Conservation (phyloP, 768 basidiomycete species). For the Trametes meyenii region DNA sequence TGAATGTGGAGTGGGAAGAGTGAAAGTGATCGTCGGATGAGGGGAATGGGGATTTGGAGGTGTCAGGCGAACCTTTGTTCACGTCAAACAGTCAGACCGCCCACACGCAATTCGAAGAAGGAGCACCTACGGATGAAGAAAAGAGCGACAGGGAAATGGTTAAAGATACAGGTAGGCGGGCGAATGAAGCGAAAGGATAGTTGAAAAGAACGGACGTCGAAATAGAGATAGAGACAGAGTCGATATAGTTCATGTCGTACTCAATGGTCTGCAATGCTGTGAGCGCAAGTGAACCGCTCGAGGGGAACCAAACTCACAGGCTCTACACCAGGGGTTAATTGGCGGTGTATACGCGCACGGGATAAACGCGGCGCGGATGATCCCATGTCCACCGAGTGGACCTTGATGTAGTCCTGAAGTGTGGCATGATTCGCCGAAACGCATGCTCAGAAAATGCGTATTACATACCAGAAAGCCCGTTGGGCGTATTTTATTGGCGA, state of each 20-base stretch:
- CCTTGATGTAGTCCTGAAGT: constrained; percentile 77
- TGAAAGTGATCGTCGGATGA: constrained; percentile 66
- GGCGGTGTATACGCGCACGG: constrained; percentile 56
- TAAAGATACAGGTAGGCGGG: constrained; percentile 79
- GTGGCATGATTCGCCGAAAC: not conserved
- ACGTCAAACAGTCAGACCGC: not conserved
- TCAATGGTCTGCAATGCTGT: constrained; percentile 63
- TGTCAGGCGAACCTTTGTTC: constrained; percentile 57
- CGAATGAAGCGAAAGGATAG: constrained; percentile 82
- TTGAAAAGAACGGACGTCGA: constrained; percentile 85
- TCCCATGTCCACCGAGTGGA: constrained; percentile 86
- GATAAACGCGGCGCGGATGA: constrained; percentile 76
- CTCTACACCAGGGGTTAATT: constrained; percentile 22
- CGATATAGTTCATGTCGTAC: constrained; percentile 83
- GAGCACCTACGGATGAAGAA: constrained; percentile 58
- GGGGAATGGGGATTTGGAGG: constrained; percentile 59
- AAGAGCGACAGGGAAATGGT: constrained; percentile 79
- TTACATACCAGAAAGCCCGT: constrained; percentile 62
- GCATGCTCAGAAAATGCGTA: constrained; percentile 1
- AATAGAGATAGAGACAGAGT: constrained; percentile 79
- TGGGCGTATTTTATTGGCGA: constrained; percentile 78
- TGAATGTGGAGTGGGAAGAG: constrained; percentile 59
- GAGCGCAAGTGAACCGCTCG: constrained; percentile 20
- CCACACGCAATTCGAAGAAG: constrained; percentile 2
- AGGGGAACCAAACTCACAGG: constrained; percentile 20